Evolutionary conservation across 1,139 yeast species (phyloP), one percentile per base, ranked within the genome.

Genomic region (Blastobotrys illinoisensis): DNA sequence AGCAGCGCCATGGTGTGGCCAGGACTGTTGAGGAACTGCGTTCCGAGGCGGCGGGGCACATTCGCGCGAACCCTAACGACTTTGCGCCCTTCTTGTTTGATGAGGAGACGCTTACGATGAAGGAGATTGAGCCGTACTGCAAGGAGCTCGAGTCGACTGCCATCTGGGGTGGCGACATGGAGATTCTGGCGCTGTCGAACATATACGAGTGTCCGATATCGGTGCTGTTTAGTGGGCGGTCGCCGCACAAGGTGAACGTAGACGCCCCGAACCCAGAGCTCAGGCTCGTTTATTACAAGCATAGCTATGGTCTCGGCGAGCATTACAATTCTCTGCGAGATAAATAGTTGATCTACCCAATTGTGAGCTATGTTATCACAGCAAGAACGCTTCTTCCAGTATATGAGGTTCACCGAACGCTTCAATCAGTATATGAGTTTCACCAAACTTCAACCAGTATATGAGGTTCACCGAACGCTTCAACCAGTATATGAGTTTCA

Each of bases 121-220:
- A 79, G 47, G 87, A 87, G 59, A 71, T 91, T 24, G 85, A 80
- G 44, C 80, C 79, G n/a, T 93, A 93, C 68, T 79, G 89, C 7
- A 70, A 74, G 1, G 85, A 85, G 60, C 77, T 93, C 54, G 86
- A 79, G 54, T 73, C 73, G 14, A 88, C 97, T 0, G 83, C 96
- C 0, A 81, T 88, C 77, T 93, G 99, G 99, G 99, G 99, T 26
- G 95, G 97, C 4, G 98, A 93, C 65, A 76, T 90, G 75, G 99
- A 93, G 72, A 83, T 91, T 18, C 69, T 88, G 63, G 97, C 98
- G 0, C 74, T 90, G 47, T 78, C 95, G 0, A 78, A 81, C 57
- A 80, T 79, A 9, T 87, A 78, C 64, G 77, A 83, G 55, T 83
- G 88, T 62, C 86, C 90, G 1, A 81, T 91, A n/a, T 77, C 83